Evolutionary conservation across 768 basidiomycete genomes (phyloP).

Genomic region (Gautieria morchelliformis): DNA sequence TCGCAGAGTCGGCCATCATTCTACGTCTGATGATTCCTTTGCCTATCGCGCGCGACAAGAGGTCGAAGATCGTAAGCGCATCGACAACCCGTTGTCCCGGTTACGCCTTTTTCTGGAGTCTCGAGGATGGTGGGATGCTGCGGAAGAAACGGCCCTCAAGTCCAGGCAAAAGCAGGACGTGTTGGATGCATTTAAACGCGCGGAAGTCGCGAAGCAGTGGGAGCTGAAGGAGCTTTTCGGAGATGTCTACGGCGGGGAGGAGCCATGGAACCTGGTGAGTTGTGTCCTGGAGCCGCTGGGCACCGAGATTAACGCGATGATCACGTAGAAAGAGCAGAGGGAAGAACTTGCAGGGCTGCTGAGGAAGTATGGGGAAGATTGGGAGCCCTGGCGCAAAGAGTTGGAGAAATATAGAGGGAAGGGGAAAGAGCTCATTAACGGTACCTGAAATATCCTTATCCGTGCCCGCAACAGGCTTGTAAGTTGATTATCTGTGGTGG

Average conservation of each 20-base stretch:
- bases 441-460: background rate
- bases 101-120: conserved; percentile 82
- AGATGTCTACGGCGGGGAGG: conserved; percentile 80
- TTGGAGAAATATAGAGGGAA: conserved; percentile 65
- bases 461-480: background rate
- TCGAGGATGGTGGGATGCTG: conserved; percentile 73
- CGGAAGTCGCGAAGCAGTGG: conserved; percentile 58
- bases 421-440: conserved; percentile 44
- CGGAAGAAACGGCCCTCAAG: conserved; percentile 66
- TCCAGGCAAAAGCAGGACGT: conserved; percentile 61
- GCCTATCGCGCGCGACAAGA: conserved; percentile 85
- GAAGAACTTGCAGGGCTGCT: conserved; percentile 65
- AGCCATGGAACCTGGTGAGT: conserved; percentile 78
- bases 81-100: conserved; percentile 81
- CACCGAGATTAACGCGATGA: background rate
- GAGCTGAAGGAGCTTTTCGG: conserved; percentile 76
- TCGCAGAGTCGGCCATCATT: conserved; percentile 81
- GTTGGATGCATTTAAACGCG: conserved; percentile 66
- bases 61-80: conserved; percentile 84
- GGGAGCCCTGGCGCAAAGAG: conserved; percentile 82
- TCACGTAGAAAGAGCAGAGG: conserved; percentile 65
- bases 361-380: conserved; percentile 77
- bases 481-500: too few relatives aligned
- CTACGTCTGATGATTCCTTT: conserved; percentile 91
- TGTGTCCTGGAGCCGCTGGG: background rate